Evolutionary conservation across 2,329 filamentous ascomycete species (phyloP), one percentile per base, ranked within the genome.

Genomic region (Xylariaceae sp.): DNA sequence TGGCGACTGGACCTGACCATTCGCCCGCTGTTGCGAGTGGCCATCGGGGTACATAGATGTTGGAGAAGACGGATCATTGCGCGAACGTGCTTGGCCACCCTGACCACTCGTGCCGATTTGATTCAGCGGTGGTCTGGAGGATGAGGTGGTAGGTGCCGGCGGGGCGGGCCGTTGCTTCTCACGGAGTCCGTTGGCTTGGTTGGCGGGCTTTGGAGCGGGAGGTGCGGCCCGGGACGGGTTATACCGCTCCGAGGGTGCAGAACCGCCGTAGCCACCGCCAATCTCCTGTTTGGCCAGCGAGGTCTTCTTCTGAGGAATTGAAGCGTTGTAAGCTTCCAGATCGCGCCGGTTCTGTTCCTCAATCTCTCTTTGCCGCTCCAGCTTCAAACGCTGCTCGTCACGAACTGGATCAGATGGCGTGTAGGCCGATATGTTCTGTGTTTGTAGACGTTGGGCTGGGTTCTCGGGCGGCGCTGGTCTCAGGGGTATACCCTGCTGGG

Each of bases 221-320:
- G 92, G 93, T 53, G 93, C 88, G 45, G 90, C 88, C 69, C 93
- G 84, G 56, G 86, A 87, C 3, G 93, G 92, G 72, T 96, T 96
- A 75, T 92, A 97, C 62, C 91, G 85, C 67, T 87, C 84, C 51
- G 73, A 61, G 4, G 75, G 69, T n/a, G 77, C 72, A 11, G 81
- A 72, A 17, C 78, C 67, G 50, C 79, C 76, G 62, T 81, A 79
- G 45, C 84, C 81, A 37, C 85, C 81, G 37, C 85, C 88, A 45
- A 97, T 77, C 73, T 97, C 94, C 75, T 97, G 92, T 73, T 97
- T 90, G 37, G 92, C 92, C 65, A 94, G 70, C 2, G 90, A 90
- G 9, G 86, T 77, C 72, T 90, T 90, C 64, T 82, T 87, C 78
- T 96, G 89, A 37, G 92, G 93, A 61, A 97, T 77, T 23, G 90